Evolutionary conservation across 2,329 filamentous ascomycete genomes (phyloP), one percentile per base, ranked within the genome.

Genomic region (Penicillium sp.): DNA sequence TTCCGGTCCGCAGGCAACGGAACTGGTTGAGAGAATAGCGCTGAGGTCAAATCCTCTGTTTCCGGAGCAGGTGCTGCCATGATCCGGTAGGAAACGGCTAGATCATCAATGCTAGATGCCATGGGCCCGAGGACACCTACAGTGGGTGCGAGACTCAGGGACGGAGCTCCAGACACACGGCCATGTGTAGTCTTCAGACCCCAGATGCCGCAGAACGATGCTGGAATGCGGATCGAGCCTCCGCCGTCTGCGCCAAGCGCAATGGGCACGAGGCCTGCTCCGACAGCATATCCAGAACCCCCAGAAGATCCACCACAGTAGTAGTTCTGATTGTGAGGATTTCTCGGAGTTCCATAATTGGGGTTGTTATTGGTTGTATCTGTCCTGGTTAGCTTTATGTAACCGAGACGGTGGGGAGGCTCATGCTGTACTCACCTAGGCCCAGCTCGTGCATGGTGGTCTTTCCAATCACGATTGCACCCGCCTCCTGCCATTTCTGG

Each of bases 301-400:
- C 89, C 89, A 0, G 90, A 92, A 0, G 89, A 92, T 26, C 90
- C 90, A 46, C 90, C 90, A 4, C 88, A 85, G 69, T 92, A 95
- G 77, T 92, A 94, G 3, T 79, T 72, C 18, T 80, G 78, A 73
- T 93, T 92, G 72, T 89, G 84, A 61, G 89, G 91, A 72, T 95
- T 94, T 18, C 84, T 79, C 0, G 90, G 88, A 0, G 89, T 91
- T 35, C 90, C 90, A 68, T 84, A 87, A 37, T 79, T 81, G 6
- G 86, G 83, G 67, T 96, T 96, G 71, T 91, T 91, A 60, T 92
- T 92, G n/a, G 83, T 92, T 0, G 89, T 90, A 66, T 94, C 89
- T 76, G 52, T 12, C 51, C 47, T 46, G 23, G 49, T 57, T 46
- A 59, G 47, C 12, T 37, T 12, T 14, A 31, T 22, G 20, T 5